These are phyloP conservation scores for Neurospora sp. DNA, from an alignment of 495 filamentous ascomycete species.

Conservation along the genomic window DNA sequence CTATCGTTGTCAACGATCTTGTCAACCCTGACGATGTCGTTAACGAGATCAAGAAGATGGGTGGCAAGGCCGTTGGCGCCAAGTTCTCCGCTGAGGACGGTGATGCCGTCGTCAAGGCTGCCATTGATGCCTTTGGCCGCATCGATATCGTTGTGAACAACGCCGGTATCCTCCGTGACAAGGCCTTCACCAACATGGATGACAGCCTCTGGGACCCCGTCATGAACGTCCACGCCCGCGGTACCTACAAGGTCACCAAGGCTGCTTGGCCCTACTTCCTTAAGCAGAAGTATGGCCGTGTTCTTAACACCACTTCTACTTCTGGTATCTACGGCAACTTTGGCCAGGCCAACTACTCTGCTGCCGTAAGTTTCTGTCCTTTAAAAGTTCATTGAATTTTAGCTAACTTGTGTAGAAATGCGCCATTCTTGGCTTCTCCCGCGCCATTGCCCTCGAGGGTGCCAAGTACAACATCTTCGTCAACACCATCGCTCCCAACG, in stretches of 20 bases:
- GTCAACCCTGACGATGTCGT: conserved; percentile 89
- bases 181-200: conserved; percentile 96
- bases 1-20: conserved; percentile 90
- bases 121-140: conserved; percentile 88
- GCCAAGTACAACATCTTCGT: conserved; percentile 97
- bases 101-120: conserved; percentile 80
- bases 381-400: not conserved
- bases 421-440: conserved; percentile 90
- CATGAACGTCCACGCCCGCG: conserved; percentile 81
- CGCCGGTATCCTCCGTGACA: conserved; percentile 93
- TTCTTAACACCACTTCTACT: conserved; percentile 93
- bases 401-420: conserved; percentile 49
- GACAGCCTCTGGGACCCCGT: conserved; percentile 91
- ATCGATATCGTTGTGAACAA: conserved; percentile 96
- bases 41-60: conserved; percentile 78
- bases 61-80: conserved; percentile 84
- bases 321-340: conserved; percentile 99
- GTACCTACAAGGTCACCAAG: conserved; percentile 95
- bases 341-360: conserved; percentile 94
- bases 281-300: conserved; percentile 96
- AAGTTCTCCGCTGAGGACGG: conserved; percentile 94
- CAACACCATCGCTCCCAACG: conserved; percentile 97
- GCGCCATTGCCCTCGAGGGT: conserved; percentile 86
- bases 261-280: conserved; percentile 97
- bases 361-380: conserved; percentile 52